These are phyloP conservation scores for Exidia glandulosa DNA, from an alignment of 768 basidiomycete species.

Conservation along the genomic window DNA sequence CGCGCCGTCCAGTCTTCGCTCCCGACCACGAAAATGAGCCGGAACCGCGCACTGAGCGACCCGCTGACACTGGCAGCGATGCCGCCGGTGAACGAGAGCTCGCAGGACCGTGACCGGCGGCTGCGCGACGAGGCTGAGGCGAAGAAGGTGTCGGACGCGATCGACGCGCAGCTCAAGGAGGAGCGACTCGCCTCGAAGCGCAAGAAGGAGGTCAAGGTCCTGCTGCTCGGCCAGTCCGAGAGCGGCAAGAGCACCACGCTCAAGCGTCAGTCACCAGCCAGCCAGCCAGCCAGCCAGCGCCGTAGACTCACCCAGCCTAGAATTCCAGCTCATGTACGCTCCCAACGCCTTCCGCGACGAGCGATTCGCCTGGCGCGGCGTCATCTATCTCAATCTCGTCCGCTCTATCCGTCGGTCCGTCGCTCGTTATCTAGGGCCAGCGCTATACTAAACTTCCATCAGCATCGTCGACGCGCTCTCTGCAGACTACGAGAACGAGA, in stretches of 20 bases:
- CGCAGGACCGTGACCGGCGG: conserved; percentile 51
- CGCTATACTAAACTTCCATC: not conserved
- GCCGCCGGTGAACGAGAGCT: conserved; percentile 65
- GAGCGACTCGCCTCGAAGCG: conserved; percentile 50
- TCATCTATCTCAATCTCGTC: conserved; percentile 81
- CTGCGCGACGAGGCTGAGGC: conserved; percentile 60
- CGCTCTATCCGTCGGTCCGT: conserved; percentile 65
- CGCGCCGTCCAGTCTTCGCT: conserved; percentile 4
- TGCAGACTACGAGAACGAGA: conserved; percentile 41
- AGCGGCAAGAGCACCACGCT: conserved; percentile 83
- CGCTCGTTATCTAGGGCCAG: too few species aligned
- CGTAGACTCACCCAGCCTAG: conserved; percentile 28
- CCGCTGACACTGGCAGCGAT: conserved; percentile 56
- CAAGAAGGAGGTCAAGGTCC: conserved; percentile 58
- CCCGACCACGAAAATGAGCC: conserved; percentile 26
- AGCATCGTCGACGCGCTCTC: conserved; percentile 69
- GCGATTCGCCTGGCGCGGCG: conserved; percentile 75
- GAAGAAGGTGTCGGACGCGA: conserved; percentile 60
- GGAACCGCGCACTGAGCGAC: conserved; percentile 53
- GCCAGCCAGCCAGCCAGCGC: conserved; percentile 1
- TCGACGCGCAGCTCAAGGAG: conserved; percentile 65
- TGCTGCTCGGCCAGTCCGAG: conserved; percentile 81
- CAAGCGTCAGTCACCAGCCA: not conserved
- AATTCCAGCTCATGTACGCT: conserved; percentile 75
- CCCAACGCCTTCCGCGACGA: conserved; percentile 69